Conservation (phyloP, 495 filamentous ascomycete species). For the Tuber magnatum region DNA sequence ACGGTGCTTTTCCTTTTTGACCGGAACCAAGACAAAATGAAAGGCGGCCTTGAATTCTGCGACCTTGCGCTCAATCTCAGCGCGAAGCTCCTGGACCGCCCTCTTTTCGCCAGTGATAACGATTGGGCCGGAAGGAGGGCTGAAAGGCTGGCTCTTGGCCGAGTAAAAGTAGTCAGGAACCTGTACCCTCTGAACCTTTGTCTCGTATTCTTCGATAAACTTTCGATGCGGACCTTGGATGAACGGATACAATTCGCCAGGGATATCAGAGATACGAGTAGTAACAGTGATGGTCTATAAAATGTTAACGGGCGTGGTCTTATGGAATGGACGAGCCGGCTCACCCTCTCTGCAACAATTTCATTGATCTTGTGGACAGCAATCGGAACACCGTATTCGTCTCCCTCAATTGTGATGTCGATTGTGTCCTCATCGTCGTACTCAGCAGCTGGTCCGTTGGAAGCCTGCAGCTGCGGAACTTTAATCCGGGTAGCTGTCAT, state of each 20-base stretch:
- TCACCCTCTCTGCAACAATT: conserved; percentile 72
- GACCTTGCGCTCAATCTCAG: conserved; percentile 68
- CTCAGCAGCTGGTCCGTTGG: conserved; percentile 43
- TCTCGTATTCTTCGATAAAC: conserved; percentile 60
- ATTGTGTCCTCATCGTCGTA: conserved; percentile 76
- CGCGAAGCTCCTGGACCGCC: conserved; percentile 70
- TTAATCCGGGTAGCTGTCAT: conserved; percentile 80
- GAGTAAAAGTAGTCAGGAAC: conserved; percentile 39
- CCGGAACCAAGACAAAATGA: conserved; percentile 61
- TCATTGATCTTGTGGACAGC: conserved; percentile 72
- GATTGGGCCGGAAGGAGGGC: conserved; percentile 48
- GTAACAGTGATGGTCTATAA: conserved; percentile 60
- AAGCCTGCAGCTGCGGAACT: conserved; percentile 68
- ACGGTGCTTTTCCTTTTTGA: conserved; percentile 74
- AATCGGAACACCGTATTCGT: conserved; percentile 71
- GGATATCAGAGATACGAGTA: conserved; percentile 67
- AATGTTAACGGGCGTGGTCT: background rate
- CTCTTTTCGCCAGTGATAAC: conserved; percentile 76
- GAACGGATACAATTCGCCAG: conserved; percentile 91
- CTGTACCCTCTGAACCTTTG: conserved; percentile 35
- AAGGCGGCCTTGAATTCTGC: conserved; percentile 48
- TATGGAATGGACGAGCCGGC: background rate
- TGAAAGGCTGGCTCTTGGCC: conserved; percentile 34
- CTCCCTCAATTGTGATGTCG: conserved; percentile 82
- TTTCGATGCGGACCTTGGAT: conserved; percentile 74